phyloP scores from a whole-genome alignment of 768 basidiomycete genomes.

The Panus rudis region DNA sequence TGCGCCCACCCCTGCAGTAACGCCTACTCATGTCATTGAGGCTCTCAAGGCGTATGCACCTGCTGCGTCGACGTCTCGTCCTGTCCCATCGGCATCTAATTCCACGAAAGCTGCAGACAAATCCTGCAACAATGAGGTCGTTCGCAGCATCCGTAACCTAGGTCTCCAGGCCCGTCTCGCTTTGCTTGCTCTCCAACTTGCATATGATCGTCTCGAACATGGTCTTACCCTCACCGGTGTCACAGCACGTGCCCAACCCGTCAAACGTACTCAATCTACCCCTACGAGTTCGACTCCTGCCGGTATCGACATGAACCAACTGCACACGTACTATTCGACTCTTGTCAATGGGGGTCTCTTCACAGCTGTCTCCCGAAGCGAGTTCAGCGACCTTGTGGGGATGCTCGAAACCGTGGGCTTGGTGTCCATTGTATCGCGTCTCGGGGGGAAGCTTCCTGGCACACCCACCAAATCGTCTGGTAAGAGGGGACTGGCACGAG shows the following conservation, averaged over 20 bases:
- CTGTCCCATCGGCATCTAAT: slow-evolving; percentile 28
- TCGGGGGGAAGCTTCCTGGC: slow-evolving; percentile 16
- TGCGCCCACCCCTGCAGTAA: slow-evolving; percentile 36
- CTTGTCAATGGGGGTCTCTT: slow-evolving; percentile 52
- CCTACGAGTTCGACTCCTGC: slow-evolving; percentile 25
- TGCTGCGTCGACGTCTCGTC: slow-evolving; percentile 12
- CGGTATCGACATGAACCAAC: slow-evolving; percentile 49
- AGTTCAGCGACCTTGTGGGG: slow-evolving; percentile 66
- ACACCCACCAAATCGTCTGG: slow-evolving; percentile 38
- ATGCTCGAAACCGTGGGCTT: slow-evolving; percentile 72
- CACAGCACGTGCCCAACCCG: no score
- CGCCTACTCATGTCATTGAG: slow-evolving; percentile 61
- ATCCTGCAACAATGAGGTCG: slow-evolving; percentile 44
- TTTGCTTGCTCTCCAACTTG: slow-evolving; percentile 57
- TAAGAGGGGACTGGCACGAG: slow-evolving; percentile 48
- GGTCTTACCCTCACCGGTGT: slow-evolving; percentile 45
- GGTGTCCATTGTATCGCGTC: slow-evolving; percentile 31
- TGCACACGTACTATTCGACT: slow-evolving; percentile 57
- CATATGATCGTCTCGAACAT: slow-evolving; percentile 53
- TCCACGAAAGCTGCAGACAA: slow-evolving; percentile 21
- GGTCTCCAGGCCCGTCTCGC: slow-evolving; percentile 71
- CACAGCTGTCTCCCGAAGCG: slow-evolving; percentile 62
- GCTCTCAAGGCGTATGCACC: slow-evolving; percentile 67
- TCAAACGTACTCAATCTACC: slow-evolving; percentile 25
- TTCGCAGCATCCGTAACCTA: slow-evolving; percentile 58